These are phyloP conservation scores for Narthecium ossifragum DNA, from an alignment of 106 monocot species.

Conservation along the genomic window DNA sequence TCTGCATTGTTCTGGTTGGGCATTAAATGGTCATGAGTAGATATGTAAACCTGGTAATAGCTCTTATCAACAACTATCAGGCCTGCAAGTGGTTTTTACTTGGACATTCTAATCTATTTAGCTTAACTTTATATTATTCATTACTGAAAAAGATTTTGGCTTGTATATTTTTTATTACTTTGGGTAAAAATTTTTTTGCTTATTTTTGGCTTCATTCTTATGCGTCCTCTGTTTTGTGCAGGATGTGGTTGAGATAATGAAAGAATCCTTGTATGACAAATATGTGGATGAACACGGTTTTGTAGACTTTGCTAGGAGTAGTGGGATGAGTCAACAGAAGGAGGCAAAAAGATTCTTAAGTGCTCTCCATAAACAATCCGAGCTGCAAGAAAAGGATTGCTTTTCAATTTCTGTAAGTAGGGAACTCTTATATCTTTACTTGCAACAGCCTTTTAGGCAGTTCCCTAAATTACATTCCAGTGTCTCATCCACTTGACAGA, in stretches of 20 bases:
- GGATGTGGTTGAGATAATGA: slow-evolving; percentile 99
- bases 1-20: too few species aligned
- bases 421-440: not conserved
- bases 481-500: too few species aligned
- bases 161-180: too few species aligned
- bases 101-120: too few species aligned
- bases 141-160: too few species aligned
- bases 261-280: slow-evolving; percentile 94
- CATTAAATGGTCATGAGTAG: too few species aligned
- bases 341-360: slow-evolving; percentile 82
- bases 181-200: too few species aligned
- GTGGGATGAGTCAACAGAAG: slow-evolving; percentile 97
- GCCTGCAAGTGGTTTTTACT: too few species aligned
- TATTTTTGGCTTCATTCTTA: too few species aligned
- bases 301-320: slow-evolving; percentile 85
- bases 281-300: slow-evolving; percentile 90
- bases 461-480: not conserved
- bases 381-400: slow-evolving; percentile 71
- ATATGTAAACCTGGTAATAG: too few species aligned
- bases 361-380: slow-evolving; percentile 86
- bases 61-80: too few species aligned
- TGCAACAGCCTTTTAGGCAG: not conserved
- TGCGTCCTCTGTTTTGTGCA: slow-evolving; percentile 19
- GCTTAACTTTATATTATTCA: too few species aligned
- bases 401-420: slow-evolving; percentile 76